A percentile compares a stretch with the other conserved stretches of the same genome.
Evolutionary conservation across 2,329 filamentous ascomycete species (phyloP).

Genomic region (Scedosporium minutisporum): DNA sequence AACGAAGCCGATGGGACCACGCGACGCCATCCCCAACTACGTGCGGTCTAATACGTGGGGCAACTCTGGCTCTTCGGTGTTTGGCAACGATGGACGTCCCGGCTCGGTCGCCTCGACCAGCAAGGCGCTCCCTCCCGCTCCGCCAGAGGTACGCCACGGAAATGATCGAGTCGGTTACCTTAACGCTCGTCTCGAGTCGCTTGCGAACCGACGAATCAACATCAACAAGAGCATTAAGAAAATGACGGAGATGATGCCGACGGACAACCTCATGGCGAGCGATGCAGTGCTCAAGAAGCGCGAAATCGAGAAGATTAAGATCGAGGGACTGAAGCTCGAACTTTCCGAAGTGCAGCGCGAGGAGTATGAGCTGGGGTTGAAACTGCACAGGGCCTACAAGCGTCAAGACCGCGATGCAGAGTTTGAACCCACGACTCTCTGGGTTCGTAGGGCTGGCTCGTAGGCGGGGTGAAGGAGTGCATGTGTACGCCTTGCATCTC

Average conservation of each 20-base stretch:
- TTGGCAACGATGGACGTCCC: not conserved
- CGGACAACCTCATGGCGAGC: constrained; percentile 57
- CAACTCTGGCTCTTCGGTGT: not conserved
- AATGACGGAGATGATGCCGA: constrained; percentile 69
- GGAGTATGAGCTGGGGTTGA: constrained; percentile 69
- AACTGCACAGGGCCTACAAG: constrained; percentile 66
- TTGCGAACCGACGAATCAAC: constrained; percentile 60
- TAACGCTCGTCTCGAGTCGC: constrained; percentile 53
- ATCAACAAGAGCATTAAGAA: constrained; percentile 64
- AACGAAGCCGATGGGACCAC: not conserved
- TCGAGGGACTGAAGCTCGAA: constrained; percentile 55
- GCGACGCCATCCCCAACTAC: not conserved
- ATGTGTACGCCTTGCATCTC: not conserved
- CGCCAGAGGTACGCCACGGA: constrained; percentile 45
- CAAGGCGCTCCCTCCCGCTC: constrained; percentile 53
- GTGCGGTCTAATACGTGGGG: not conserved
- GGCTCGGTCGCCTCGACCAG: constrained; percentile 23
- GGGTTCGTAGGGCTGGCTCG: constrained; percentile 59
- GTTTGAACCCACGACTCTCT: constrained; percentile 59
- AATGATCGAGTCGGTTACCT: constrained; percentile 58
- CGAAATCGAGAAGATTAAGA: constrained; percentile 51
- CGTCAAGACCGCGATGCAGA: constrained; percentile 57
- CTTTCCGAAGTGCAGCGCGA: constrained; percentile 65
- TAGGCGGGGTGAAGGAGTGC: not conserved
- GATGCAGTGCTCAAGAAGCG: constrained; percentile 50